Base-by-base conservation (phyloP, 176 grass and related monocot species). In the Oryza brachyantha region DNA sequence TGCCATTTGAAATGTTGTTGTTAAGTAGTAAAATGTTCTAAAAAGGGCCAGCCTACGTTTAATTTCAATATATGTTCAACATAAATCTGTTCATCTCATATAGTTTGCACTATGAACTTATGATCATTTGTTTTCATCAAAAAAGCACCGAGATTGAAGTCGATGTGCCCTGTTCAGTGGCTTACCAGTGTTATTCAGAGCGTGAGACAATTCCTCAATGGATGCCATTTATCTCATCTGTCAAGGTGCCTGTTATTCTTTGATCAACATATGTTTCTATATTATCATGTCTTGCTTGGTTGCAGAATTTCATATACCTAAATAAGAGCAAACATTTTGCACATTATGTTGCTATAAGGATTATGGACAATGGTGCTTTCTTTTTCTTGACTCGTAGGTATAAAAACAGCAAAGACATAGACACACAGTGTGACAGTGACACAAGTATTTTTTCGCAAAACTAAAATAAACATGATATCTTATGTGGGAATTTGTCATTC, bases 211-310 rank as follows among this genome's bases (percentile, higher is more conserved):
- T 99, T 74, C 92, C 96, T 72, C 78, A 93, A 81, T 99, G 96
- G 96, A 99, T 99, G 96, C 96, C 96, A 75, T 99, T 93, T 79
- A 99, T 99, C 60, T 99, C 96, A 25, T 88, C 90, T 27, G 96
- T 99, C 76, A 81, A 94, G 83, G 96, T 99, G 59, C 66, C 42
- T 41, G 3, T 58, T 69, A 66, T 61, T 65, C 39, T 79, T 32
- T 84, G 58, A 12, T 62, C 54, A 59, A 59, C 2, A 24, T 68
- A 68, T 68, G 1, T 68, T 66, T 8, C 25, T 31, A 54, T 55
- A 46, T 48, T 28, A 81, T 1, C 43, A 64, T 66, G 0, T 3
- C 61, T 67, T 75, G 35, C 34, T 73, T 82, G 41, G 6, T 10
- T 22, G 0, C 6, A 0, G 8, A 31, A 14, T 13, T 80, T 24